phyloP scores from a whole-genome alignment of 2,329 filamentous ascomycete species.

The Raffaelea arxii region DNA sequence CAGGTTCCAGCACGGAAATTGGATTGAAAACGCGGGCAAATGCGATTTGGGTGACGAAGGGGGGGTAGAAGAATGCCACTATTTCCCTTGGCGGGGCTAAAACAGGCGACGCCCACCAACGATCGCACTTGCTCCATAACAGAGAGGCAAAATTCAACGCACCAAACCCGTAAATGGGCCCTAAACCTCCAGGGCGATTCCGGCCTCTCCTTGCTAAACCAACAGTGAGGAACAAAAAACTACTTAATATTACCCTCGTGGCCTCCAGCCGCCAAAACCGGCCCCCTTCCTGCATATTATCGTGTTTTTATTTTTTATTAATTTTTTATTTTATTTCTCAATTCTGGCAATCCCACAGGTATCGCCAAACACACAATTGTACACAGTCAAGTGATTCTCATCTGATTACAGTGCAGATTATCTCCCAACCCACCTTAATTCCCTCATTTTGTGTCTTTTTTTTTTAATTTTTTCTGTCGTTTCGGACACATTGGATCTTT shows the following conservation, averaged over 20 bases:
- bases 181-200: conserved; percentile 11
- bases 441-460: background rate
- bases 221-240: conserved; percentile 5
- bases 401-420: background rate
- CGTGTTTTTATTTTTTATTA: too few relatives aligned
- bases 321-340: too few relatives aligned
- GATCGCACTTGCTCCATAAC: conserved; percentile 3
- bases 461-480: too few relatives aligned
- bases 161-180: conserved; percentile 10
- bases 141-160: conserved; percentile 10
- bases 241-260: conserved; percentile 10
- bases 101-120: background rate
- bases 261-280: conserved; percentile 8
- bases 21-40: too few relatives aligned
- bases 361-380: too few relatives aligned
- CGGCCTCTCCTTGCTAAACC: conserved; percentile 6
- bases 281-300: conserved; percentile 8
- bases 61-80: conserved; percentile 3
- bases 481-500: too few relatives aligned
- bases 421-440: background rate
- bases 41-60: background rate
- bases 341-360: background rate
- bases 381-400: background rate
- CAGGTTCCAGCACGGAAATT: too few relatives aligned
- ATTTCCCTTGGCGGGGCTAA: conserved; percentile 10